These are phyloP conservation scores for Trichomonascaceae sp. DNA, from an alignment of 1,139 yeast genomes.

Conservation along the genomic window DNA sequence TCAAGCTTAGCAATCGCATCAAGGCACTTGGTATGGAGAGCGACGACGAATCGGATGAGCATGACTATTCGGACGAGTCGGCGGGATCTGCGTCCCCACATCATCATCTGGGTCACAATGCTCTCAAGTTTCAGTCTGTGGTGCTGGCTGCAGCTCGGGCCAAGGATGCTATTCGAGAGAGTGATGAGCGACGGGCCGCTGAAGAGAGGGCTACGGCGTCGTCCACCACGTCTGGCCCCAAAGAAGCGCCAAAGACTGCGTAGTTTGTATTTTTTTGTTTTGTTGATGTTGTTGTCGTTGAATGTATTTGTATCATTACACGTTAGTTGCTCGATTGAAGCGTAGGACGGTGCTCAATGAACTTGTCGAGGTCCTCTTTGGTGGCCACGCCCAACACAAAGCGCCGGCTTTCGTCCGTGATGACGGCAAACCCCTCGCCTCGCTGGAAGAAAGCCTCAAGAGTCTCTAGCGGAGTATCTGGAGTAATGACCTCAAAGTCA, in stretches of 20 bases:
- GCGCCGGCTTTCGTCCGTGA: constrained; percentile 41
- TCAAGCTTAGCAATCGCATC: constrained; percentile 61
- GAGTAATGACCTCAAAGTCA: constrained; percentile 35
- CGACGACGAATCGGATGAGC: constrained; percentile 23
- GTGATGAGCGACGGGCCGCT: not conserved
- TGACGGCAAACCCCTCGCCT: constrained; percentile 45
- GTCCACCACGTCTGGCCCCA: no score
- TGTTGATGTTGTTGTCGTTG: not conserved
- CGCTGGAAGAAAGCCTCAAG: constrained; percentile 39
- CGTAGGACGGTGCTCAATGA: constrained; percentile 39
- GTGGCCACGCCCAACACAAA: constrained; percentile 55
- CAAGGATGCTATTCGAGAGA: constrained; percentile 30
- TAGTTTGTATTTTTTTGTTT: not conserved
- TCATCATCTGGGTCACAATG: constrained; percentile 1
- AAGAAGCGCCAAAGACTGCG: no score
- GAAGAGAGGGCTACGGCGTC: not conserved
- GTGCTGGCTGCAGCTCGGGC: constrained; percentile 60
- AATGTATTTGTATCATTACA: not conserved
- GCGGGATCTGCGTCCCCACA: no score
- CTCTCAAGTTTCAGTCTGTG: constrained; percentile 53
- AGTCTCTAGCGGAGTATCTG: constrained; percentile 44
- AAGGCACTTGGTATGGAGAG: constrained; percentile 44
- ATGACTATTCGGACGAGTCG: constrained; percentile 9
- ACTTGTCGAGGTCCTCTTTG: constrained; percentile 44
- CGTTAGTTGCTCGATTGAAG: not conserved